phyloP scores from a whole-genome alignment of 75 land plant species.

The Selaginella tamariscina region DNA sequence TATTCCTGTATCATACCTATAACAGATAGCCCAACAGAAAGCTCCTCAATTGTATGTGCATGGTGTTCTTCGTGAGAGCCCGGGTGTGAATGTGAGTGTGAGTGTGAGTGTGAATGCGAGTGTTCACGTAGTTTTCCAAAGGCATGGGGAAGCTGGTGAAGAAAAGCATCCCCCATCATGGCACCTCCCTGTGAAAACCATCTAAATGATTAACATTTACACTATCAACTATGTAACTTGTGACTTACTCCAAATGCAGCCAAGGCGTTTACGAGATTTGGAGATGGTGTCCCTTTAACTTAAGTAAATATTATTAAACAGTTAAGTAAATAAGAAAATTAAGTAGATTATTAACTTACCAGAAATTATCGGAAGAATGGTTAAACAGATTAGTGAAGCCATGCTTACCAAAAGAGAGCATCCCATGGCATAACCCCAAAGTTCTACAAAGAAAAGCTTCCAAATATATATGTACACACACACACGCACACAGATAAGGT shows the following conservation, averaged over 20 bases:
- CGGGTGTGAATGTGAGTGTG: conserved; percentile 11
- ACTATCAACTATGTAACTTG: background rate
- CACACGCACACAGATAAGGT: background rate
- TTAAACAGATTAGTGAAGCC: conserved; percentile 93
- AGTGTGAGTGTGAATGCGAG: background rate
- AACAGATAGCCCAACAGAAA: conserved; percentile 74
- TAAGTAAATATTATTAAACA: background rate
- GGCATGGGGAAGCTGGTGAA: conserved; percentile 97
- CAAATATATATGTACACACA: too few species aligned
- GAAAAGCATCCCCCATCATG: conserved; percentile 97
- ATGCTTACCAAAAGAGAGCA: conserved; percentile 93
- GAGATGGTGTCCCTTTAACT: conserved; percentile 87
- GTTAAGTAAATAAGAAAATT: background rate
- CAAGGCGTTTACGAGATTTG: conserved; percentile 63
- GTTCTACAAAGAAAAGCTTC: conserved; percentile 10
- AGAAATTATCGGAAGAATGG: conserved; percentile 64
- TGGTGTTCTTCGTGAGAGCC: conserved; percentile 39
- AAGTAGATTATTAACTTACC: conserved; percentile 37
- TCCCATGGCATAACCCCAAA: conserved; percentile 82
- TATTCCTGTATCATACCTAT: conserved; percentile 38
- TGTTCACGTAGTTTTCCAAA: conserved; percentile 39
- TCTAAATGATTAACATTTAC: background rate
- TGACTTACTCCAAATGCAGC: conserved; percentile 83
- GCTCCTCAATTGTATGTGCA: conserved; percentile 70
- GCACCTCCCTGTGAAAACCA: conserved; percentile 68